A percentile compares a stretch with the other conserved stretches of the same genome.
phyloP scores from a whole-genome alignment of 805 yeast species.

The Clavispora carvajalis region DNA sequence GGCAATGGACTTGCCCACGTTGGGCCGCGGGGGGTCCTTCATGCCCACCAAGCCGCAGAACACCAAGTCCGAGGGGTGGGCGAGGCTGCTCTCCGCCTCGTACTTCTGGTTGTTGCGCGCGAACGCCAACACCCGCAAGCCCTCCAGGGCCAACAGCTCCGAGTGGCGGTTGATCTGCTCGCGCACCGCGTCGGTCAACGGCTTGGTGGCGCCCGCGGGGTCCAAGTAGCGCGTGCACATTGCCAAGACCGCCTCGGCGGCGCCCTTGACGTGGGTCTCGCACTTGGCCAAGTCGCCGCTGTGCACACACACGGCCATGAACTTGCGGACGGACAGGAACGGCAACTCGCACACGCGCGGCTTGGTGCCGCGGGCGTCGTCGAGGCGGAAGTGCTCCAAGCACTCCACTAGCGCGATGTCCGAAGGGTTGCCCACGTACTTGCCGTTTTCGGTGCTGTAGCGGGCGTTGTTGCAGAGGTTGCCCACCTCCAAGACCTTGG shows the following conservation, averaged over 20 bases:
- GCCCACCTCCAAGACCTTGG: constrained; percentile 55
- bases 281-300: constrained; percentile 52
- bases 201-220: constrained; percentile 54
- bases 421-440: constrained; percentile 86
- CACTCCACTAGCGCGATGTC: constrained; percentile 87
- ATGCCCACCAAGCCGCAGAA: constrained; percentile 89
- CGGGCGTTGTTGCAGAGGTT: constrained; percentile 72
- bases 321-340: constrained; percentile 78
- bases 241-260: constrained; percentile 66
- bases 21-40: constrained; percentile 97
- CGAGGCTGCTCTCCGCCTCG: constrained; percentile 26
- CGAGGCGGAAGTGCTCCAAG: constrained; percentile 61
- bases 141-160: constrained; percentile 66
- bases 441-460: constrained; percentile 62
- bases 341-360: constrained; percentile 71
- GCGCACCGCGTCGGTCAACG: constrained; percentile 48
- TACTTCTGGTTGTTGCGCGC: constrained; percentile 47
- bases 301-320: constrained; percentile 78
- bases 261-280: constrained; percentile 81
- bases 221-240: constrained; percentile 57
- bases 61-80: constrained; percentile 50
- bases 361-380: constrained; percentile 60
- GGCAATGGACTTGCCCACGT: constrained; percentile 70
- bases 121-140: constrained; percentile 80
- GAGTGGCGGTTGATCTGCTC: constrained; percentile 53